Evolutionary conservation across 1,284 basidiomycete genomes (phyloP).

Genomic region (Trichosporon sp.): DNA sequence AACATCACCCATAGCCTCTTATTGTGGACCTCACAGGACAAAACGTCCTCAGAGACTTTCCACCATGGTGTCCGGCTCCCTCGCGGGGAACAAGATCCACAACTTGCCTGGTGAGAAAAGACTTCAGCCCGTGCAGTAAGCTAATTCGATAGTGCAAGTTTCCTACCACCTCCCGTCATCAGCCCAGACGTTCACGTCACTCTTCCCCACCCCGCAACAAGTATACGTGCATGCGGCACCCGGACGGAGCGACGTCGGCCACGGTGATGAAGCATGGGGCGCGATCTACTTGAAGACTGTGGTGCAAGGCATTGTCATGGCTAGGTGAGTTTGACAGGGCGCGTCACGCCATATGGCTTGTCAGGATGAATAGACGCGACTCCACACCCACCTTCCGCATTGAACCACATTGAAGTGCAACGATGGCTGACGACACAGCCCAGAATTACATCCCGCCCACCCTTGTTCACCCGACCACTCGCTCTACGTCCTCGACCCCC

Average conservation of each 20-base stretch:
- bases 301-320: constrained; percentile 48
- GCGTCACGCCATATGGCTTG: constrained; percentile 13
- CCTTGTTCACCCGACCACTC: constrained; percentile 45
- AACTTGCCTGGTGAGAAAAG: constrained; percentile 46
- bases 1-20: background rate
- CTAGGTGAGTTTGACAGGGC: constrained; percentile 42
- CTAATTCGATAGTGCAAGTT: constrained; percentile 43
- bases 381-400: background rate
- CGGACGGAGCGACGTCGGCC: constrained; percentile 29
- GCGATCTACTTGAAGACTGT: constrained; percentile 54
- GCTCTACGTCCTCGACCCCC: constrained; percentile 53
- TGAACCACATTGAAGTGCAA: background rate
- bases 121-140: background rate
- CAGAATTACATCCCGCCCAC: constrained; percentile 47
- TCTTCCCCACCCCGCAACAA: constrained; percentile 45
- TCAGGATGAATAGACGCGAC: constrained; percentile 19
- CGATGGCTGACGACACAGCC: constrained; percentile 35
- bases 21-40: background rate
- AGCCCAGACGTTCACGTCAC: constrained; percentile 44
- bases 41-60: background rate
- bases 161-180: constrained; percentile 49
- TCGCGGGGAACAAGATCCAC: constrained; percentile 51
- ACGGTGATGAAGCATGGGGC: constrained; percentile 48
- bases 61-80: constrained; percentile 34
- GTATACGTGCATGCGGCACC: constrained; percentile 51